Conservation (phyloP, 1,284 basidiomycete species). For the Cystobasidiaceae sp. region DNA sequence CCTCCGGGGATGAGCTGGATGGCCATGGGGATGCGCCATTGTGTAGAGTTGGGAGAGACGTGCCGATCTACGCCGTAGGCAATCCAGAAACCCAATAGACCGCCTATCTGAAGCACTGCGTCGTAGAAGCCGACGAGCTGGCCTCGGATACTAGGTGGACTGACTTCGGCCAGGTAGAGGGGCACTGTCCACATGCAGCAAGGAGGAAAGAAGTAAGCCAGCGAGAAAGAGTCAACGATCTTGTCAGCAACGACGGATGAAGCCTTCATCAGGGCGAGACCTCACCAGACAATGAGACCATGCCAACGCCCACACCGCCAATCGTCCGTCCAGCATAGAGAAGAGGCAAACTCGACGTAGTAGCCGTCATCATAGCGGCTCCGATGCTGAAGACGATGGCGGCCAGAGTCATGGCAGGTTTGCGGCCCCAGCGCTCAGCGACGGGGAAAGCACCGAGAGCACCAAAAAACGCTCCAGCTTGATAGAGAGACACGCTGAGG, state of each 20-base stretch:
- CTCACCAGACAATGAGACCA: slow-evolving; percentile 51
- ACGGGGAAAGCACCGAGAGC: slow-evolving; percentile 35
- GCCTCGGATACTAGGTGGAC: slow-evolving; percentile 56
- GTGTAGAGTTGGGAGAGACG: slow-evolving; percentile 30
- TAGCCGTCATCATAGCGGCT: slow-evolving; percentile 54
- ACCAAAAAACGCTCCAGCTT: slow-evolving; percentile 47
- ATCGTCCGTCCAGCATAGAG: slow-evolving; percentile 69
- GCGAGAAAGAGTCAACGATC: too few relatives aligned
- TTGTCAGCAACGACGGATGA: too few relatives aligned
- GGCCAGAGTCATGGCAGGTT: slow-evolving; percentile 36
- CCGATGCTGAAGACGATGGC: slow-evolving; percentile 46
- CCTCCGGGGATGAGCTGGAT: slow-evolving; percentile 44
- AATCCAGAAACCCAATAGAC: slow-evolving; percentile 41
- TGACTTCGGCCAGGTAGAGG: slow-evolving; percentile 53
- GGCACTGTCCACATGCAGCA: slow-evolving; percentile 62
- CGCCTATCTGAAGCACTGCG: slow-evolving; percentile 42
- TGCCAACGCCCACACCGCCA: slow-evolving; percentile 69
- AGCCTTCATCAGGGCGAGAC: neutral
- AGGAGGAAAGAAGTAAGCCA: too few relatives aligned
- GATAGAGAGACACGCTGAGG: slow-evolving; percentile 47
- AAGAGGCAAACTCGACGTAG: slow-evolving; percentile 56
- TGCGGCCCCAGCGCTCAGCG: slow-evolving; percentile 42
- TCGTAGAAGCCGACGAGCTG: slow-evolving; percentile 53
- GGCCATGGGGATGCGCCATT: slow-evolving; percentile 44
- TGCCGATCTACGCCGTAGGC: slow-evolving; percentile 41